A percentile compares a stretch with the other conserved stretches of the same genome.
Evolutionary conservation across 1,284 basidiomycete species (phyloP).

Genomic region (Mycosarcoma mackinlayi): DNA sequence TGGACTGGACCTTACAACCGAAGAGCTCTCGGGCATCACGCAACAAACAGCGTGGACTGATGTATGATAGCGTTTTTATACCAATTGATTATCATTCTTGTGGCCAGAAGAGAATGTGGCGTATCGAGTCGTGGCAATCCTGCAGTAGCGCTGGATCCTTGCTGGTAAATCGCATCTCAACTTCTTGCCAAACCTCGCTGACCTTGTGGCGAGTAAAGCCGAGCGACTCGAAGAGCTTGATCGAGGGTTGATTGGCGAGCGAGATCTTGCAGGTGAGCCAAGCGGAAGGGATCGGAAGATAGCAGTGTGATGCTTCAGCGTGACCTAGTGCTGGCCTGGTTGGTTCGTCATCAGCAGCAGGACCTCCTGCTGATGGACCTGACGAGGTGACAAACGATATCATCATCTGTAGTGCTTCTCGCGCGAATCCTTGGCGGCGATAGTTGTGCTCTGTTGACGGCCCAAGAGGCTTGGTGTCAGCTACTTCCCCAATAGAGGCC

Average conservation of each 20-base stretch:
- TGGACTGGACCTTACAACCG: slow-evolving; percentile 71
- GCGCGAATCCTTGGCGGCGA: slow-evolving; percentile 74
- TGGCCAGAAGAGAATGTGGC: slow-evolving; percentile 14
- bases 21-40: slow-evolving; percentile 32
- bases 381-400: slow-evolving; percentile 69
- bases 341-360: not conserved
- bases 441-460: slow-evolving; percentile 72
- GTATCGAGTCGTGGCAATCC: slow-evolving; percentile 5
- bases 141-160: not conserved
- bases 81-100: slow-evolving; percentile 3
- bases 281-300: slow-evolving; percentile 30
- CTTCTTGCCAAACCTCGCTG: slow-evolving; percentile 57
- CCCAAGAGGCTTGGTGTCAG: not conserved
- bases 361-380: not conserved
- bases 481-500: not conserved
- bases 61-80: slow-evolving; percentile 18
- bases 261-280: slow-evolving; percentile 57
- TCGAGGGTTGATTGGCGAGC: slow-evolving; percentile 43
- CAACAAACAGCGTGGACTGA: slow-evolving; percentile 30
- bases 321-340: not conserved
- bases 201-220: slow-evolving; percentile 50
- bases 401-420: slow-evolving; percentile 66
- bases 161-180: slow-evolving; percentile 64
- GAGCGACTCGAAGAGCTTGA: slow-evolving; percentile 50
- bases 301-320: slow-evolving; percentile 7